phyloP scores from a whole-genome alignment of 805 yeast genomes.

The Millerago galiae region DNA sequence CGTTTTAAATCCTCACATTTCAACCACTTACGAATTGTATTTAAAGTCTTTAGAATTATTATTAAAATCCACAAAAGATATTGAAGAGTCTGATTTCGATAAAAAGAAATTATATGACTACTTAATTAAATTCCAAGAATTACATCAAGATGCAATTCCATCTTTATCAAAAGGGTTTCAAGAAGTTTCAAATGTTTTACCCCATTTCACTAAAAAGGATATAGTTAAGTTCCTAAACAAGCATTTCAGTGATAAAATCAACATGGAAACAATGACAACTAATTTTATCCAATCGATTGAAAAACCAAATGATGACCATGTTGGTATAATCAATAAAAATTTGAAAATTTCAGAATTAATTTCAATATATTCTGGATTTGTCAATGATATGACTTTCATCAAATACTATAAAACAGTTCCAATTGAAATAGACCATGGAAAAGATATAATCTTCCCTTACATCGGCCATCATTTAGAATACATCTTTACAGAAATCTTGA shows the following conservation, averaged over 20 bases:
- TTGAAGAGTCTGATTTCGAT: conserved; percentile 31
- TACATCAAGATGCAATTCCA: conserved; percentile 82
- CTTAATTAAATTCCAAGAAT: conserved; percentile 54
- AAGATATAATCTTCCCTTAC: conserved; percentile 64
- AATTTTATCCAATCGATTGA: conserved; percentile 69
- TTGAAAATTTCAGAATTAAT: conserved; percentile 59
- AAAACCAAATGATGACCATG: conserved; percentile 36
- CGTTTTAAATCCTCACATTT: conserved; percentile 80
- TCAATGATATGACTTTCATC: conserved; percentile 75
- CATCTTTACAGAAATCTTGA: conserved; percentile 76
- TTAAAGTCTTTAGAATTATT: conserved; percentile 57
- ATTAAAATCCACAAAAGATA: conserved; percentile 37
- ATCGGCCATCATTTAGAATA: conserved; percentile 86
- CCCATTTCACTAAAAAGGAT: conserved; percentile 29
- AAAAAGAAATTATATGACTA: conserved; percentile 43
- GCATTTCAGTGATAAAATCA: conserved; percentile 78
- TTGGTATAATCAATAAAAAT: conserved; percentile 63
- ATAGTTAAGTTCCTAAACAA: conserved; percentile 61
- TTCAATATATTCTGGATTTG: conserved; percentile 61
- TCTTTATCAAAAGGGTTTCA: conserved; percentile 75
- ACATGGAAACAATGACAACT: conserved; percentile 80
- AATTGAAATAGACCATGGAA: conserved; percentile 50
- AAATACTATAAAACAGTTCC: conserved; percentile 76
- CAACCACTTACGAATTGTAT: conserved; percentile 69
- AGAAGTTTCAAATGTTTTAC: conserved; percentile 48